Conservation (phyloP, 441 rosid genomes). For the Geranium incanum region DNA sequence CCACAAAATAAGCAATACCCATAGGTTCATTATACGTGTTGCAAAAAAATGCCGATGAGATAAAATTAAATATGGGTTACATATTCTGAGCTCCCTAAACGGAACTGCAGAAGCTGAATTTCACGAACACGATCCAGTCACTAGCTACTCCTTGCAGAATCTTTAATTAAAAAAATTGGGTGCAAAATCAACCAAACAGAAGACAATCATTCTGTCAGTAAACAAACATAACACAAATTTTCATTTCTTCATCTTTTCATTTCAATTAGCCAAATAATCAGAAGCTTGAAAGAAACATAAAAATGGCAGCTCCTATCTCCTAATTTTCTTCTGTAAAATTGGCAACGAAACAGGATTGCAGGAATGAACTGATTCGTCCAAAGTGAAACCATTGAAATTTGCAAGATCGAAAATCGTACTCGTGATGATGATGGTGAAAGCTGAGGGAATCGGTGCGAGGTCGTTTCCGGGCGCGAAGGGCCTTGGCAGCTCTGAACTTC, state of each 20-base stretch:
- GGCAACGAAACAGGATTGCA: background rate
- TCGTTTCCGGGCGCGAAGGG: constrained; percentile 52
- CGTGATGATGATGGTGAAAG: background rate
- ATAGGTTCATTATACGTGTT: no score
- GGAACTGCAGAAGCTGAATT: background rate
- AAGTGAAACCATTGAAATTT: background rate
- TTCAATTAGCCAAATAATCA: background rate
- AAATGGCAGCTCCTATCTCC: background rate
- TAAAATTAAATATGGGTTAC: background rate
- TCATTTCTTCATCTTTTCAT: background rate
- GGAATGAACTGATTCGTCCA: background rate
- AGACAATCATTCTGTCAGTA: no score
- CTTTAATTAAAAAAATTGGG: background rate
- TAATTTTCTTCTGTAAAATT: background rate
- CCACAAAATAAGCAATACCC: background rate
- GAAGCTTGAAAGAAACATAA: background rate
- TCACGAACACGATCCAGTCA: background rate
- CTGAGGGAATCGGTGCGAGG: constrained; percentile 14
- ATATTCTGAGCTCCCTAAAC: background rate
- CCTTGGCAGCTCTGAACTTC: constrained; percentile 50
- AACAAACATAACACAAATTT: no score
- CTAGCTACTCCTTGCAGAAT: background rate
- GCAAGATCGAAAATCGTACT: background rate
- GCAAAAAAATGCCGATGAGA: background rate
- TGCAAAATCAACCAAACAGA: no score